Percentiles rank a stretch among this genome's conserved stretches.
These are phyloP conservation scores for Ilex asprella DNA, from an alignment of 257 asterid species.

Conservation along the genomic window DNA sequence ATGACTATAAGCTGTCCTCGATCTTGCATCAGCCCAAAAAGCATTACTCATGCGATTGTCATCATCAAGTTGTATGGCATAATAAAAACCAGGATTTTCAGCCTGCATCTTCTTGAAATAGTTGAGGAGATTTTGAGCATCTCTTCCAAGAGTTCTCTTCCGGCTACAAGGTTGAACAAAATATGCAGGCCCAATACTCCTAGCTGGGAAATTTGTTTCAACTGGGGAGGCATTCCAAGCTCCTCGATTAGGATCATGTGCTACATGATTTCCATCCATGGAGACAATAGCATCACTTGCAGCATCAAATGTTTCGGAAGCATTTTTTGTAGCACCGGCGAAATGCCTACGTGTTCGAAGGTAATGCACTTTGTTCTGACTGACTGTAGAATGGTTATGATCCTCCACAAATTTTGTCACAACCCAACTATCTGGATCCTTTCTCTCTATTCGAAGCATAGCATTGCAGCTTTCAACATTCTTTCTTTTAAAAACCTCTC, in stretches of 20 bases:
- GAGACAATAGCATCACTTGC: conserved; percentile 41
- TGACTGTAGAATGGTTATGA: conserved; percentile 55
- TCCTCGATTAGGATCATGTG: conserved; percentile 34
- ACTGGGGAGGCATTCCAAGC: conserved; percentile 26
- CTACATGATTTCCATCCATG: conserved; percentile 40
- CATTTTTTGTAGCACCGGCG: conserved; percentile 50
- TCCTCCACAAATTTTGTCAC: conserved; percentile 73
- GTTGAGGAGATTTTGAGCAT: conserved; percentile 66
- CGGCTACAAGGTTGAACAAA: conserved; percentile 47
- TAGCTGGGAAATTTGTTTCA: conserved; percentile 36
- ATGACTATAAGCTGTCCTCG: conserved; percentile 63
- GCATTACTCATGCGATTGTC: conserved; percentile 62
- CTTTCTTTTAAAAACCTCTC: conserved; percentile 50
- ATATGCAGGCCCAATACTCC: conserved; percentile 33
- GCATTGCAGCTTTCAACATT: conserved; percentile 62
- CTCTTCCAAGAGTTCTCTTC: conserved; percentile 61
- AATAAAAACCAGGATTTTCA: conserved; percentile 70
- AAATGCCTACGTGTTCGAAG: conserved; percentile 59
- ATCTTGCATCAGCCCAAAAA: conserved; percentile 84
- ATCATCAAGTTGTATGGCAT: conserved; percentile 74
- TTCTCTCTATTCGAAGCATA: conserved; percentile 50
- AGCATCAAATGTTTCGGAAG: conserved; percentile 30
- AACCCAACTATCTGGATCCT: conserved; percentile 48
- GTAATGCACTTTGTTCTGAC: conserved; percentile 56
- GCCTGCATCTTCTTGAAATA: conserved; percentile 79